Percentiles rank a stretch among this genome's conserved stretches.
Conservation (phyloP, 257 asterid species). For the Linaria vulgaris region DNA sequence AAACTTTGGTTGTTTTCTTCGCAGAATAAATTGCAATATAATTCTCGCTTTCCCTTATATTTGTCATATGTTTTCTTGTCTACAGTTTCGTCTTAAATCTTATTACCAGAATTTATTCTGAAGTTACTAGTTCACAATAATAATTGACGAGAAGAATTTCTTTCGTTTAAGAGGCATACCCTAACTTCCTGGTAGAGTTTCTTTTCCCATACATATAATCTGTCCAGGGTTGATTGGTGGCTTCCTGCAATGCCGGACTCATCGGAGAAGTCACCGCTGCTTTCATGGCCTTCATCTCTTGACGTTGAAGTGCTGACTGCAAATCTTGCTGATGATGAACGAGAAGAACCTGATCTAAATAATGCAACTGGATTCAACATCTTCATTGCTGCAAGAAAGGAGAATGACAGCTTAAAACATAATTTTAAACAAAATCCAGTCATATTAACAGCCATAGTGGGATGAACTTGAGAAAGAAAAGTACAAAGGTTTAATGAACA, state of each 20-base stretch:
- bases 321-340: conserved; percentile 75
- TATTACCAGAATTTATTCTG: too few relatives aligned
- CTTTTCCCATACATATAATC: conserved; percentile 92
- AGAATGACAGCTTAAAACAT: conserved; percentile 15
- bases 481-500: background rate
- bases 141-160: conserved; percentile 11
- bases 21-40: too few relatives aligned
- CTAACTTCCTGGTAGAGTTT: conserved; percentile 91
- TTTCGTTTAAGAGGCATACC: conserved; percentile 52
- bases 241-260: conserved; percentile 64
- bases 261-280: conserved; percentile 68
- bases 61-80: too few relatives aligned
- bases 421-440: background rate
- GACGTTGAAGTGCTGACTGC: conserved; percentile 55
- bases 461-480: background rate
- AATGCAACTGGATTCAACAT: conserved; percentile 88
- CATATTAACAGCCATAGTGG: background rate
- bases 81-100: too few relatives aligned
- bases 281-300: conserved; percentile 60
- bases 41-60: too few relatives aligned
- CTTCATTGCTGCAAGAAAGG: conserved; percentile 62
- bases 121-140: background rate
- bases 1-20: too few relatives aligned
- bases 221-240: conserved; percentile 88
- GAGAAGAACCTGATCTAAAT: conserved; percentile 76